Evolutionary conservation across 75 land plant genomes (phyloP).

Genomic region (Azolla pinnata): DNA sequence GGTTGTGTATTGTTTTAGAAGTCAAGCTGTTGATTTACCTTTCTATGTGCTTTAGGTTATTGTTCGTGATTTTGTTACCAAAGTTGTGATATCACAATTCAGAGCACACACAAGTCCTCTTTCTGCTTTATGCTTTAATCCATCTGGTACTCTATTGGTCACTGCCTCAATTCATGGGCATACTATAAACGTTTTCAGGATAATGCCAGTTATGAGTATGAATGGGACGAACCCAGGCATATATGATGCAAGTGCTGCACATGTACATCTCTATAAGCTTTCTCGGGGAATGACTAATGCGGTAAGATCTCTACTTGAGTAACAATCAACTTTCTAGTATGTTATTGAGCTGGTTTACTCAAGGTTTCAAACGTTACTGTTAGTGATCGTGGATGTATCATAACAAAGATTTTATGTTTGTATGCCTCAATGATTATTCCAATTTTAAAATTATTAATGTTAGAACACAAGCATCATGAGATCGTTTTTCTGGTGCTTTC

Average conservation of each 20-base stretch:
- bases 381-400: too few species aligned
- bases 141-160: constrained; percentile 90
- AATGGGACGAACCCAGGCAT: constrained; percentile 15
- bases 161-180: constrained; percentile 97
- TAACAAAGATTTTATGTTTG: too few species aligned
- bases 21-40: background rate
- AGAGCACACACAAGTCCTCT: constrained; percentile 82
- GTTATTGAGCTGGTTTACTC: too few species aligned
- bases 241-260: constrained; percentile 32
- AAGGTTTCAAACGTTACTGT: too few species aligned
- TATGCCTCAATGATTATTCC: background rate
- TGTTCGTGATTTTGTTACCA: constrained; percentile 72
- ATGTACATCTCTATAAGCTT: constrained; percentile 79
- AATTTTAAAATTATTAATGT: background rate
- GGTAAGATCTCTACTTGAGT: constrained; percentile 36
- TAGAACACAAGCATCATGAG: background rate
- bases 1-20: background rate
- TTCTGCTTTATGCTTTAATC: constrained; percentile 90
- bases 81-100: constrained; percentile 70
- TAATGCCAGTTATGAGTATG: constrained; percentile 36
- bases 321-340: too few species aligned
- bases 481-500: background rate
- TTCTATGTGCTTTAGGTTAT: constrained; percentile 53
- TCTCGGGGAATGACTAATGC: constrained; percentile 93
- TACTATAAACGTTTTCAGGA: constrained; percentile 80